phyloP scores from a whole-genome alignment of 2,329 filamentous ascomycete genomes.

The Beauveria sp. region DNA sequence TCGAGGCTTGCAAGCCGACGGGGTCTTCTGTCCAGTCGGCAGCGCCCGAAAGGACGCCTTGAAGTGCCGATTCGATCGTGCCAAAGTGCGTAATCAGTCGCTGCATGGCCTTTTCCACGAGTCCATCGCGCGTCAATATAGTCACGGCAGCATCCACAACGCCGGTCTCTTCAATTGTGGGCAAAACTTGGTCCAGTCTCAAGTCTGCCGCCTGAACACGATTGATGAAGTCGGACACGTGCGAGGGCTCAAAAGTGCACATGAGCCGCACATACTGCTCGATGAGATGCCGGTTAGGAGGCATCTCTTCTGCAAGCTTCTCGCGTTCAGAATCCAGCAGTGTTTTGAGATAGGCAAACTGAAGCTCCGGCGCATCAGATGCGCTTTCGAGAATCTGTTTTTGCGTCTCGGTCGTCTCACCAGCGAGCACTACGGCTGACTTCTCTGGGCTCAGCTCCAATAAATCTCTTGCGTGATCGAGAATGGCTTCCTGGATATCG shows the following conservation, averaged over 20 bases:
- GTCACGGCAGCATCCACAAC: constrained; percentile 90
- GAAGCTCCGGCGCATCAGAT: constrained; percentile 51
- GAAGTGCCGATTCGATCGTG: constrained; percentile 70
- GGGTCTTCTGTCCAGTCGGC: constrained; percentile 47
- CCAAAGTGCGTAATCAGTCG: constrained; percentile 74
- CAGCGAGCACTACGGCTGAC: constrained; percentile 58
- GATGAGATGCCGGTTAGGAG: constrained; percentile 52
- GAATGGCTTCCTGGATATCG: constrained; percentile 62
- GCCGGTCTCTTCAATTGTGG: constrained; percentile 80
- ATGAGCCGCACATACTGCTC: constrained; percentile 87
- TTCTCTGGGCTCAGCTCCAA: constrained; percentile 57
- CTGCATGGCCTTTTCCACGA: constrained; percentile 74
- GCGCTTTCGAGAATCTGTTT: constrained; percentile 56
- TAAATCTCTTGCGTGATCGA: constrained; percentile 57
- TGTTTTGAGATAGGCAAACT: constrained; percentile 69
- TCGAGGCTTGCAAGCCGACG: constrained; percentile 49
- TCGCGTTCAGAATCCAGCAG: constrained; percentile 57
- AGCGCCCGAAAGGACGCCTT: constrained; percentile 60
- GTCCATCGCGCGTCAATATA: constrained; percentile 81
- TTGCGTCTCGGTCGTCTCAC: constrained; percentile 57
- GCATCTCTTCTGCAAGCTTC: constrained; percentile 20
- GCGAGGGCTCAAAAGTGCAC: constrained; percentile 74
- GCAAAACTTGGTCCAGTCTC: constrained; percentile 70
- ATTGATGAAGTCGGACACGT: constrained; percentile 80
- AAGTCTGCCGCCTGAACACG: constrained; percentile 69